Base-by-base conservation (phyloP, 2,329 filamentous ascomycete species). In the Paraconiothyrium sp. region DNA sequence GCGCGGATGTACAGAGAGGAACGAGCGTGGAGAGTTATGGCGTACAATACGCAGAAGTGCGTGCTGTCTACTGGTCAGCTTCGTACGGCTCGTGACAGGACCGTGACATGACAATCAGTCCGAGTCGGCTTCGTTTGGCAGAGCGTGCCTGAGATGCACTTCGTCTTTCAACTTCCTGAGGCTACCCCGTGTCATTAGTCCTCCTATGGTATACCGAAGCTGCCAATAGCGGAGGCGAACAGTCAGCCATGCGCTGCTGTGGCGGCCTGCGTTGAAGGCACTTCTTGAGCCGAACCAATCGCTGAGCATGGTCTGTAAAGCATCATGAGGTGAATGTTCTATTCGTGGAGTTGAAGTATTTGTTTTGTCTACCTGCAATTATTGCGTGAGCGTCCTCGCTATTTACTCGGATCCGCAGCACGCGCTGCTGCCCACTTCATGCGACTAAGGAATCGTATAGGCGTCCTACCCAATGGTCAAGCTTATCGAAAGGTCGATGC, bases 381-480 rank as follows among this genome's bases (percentile, higher is more conserved):
- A 20, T 27, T n/a, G 49, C 49, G 20, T 41, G 49, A 41, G 32
- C 16, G n/a, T n/a, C 13, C 34, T 52, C 49, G 49, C 49, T 41
- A 34, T 41, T 41, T 14, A 14, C 14, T 52, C 34, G 32, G 16
- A 50, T 4, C 49, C 49, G 49, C 32, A 39, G 48, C 10, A 37
- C 8, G 48, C 27, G 10, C 22, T 35, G 47, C 47, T 20, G 30
- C 34, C 20, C 34, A 51, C 16, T 11, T 20, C 49, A 37, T 13
- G 49, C 20, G 2, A 27, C 16, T 7, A 9, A 27, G 24, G 20
- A 9, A 14, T 49, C 16, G 24, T 6, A 49, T 14, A 20, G 9
- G 47, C 47, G 11, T 32, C 20, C 49, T 52, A 52, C 34, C 20
- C 24, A n/a, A 30, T 30, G 22, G 14, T 32, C 7, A 54, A 22